A percentile compares a stretch with the other conserved stretches of the same genome.
Conservation (phyloP, 2,329 filamentous ascomycete genomes). For the Apiospora kogelbergensis region DNA sequence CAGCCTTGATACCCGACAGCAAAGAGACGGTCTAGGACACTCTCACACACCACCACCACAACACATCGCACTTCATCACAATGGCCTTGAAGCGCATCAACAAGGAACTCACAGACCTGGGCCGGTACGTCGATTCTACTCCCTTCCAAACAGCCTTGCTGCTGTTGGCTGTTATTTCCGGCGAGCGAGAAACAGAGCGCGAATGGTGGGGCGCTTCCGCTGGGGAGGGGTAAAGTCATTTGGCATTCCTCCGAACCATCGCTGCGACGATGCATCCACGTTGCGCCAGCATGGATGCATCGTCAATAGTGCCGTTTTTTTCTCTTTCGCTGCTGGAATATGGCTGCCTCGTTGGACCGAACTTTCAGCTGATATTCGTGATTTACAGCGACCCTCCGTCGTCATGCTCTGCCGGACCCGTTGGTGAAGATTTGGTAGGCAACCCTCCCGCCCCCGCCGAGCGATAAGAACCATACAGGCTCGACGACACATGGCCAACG, state of each 20-base stretch:
- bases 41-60: conserved; percentile 20
- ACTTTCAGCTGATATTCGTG: background rate
- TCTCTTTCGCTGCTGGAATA: no score
- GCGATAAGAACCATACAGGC: conserved; percentile 21
- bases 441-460: conserved; percentile 22
- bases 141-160: conserved; percentile 10
- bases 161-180: background rate
- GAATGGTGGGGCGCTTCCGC: conserved; percentile 26
- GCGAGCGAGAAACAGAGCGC: conserved; percentile 15
- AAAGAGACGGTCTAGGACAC: conserved; percentile 15
- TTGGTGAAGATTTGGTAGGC: conserved; percentile 96
- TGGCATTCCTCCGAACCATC: background rate
- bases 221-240: conserved; percentile 6
- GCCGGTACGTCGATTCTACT: conserved; percentile 63
- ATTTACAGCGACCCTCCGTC: conserved; percentile 85
- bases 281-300: background rate
- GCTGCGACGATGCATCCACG: background rate
- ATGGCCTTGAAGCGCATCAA: conserved; percentile 95
- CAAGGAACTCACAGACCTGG: conserved; percentile 89
- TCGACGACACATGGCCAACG: conserved; percentile 25
- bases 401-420: conserved; percentile 95
- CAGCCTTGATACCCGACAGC: conserved; percentile 21
- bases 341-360: background rate
- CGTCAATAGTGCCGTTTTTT: background rate
- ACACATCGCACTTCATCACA: conserved; percentile 32